Evolutionary conservation across 2,329 filamentous ascomycete species (phyloP).

Genomic region (Akanthomyces lecanii): DNA sequence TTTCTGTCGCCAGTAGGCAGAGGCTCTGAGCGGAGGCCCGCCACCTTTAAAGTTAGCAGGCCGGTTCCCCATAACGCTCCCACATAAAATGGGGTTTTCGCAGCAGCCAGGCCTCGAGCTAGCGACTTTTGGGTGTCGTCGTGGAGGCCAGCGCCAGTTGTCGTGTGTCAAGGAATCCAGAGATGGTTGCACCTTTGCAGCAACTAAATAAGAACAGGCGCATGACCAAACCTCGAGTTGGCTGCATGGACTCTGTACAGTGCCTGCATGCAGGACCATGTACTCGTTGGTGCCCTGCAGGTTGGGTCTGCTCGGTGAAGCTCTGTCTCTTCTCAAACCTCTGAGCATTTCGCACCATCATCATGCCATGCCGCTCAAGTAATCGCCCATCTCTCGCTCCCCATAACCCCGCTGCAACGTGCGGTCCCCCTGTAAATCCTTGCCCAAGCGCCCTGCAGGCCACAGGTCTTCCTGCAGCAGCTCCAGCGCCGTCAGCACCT

Average conservation of each 20-base stretch:
- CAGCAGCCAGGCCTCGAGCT: background rate
- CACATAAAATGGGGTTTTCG: conserved; percentile 9
- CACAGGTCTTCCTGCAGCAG: background rate
- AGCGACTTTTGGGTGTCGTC: background rate
- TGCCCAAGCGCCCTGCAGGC: background rate
- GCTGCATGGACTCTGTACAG: background rate
- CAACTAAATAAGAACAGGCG: too few species aligned
- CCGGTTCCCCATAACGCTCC: background rate
- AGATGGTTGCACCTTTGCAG: background rate
- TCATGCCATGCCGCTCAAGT: too few species aligned
- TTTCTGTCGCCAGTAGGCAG: background rate
- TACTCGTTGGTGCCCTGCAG: background rate
- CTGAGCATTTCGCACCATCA: too few species aligned
- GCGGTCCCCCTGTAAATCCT: background rate
- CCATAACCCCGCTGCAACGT: conserved; percentile 1
- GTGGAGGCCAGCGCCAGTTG: conserved; percentile 1
- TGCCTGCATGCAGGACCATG: background rate
- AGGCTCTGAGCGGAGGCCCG: background rate
- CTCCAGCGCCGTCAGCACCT: conserved; percentile 1
- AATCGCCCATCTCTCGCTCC: too few species aligned
- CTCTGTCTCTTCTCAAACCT: too few species aligned
- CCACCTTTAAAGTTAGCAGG: conserved; percentile 9
- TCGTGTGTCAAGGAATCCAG: conserved; percentile 10
- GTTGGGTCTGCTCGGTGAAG: too few species aligned
- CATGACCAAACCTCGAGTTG: too few species aligned